Evolutionary conservation across 139 green algal genomes (phyloP), one percentile per base, ranked within the genome.

Genomic region (Volvox africanus): DNA sequence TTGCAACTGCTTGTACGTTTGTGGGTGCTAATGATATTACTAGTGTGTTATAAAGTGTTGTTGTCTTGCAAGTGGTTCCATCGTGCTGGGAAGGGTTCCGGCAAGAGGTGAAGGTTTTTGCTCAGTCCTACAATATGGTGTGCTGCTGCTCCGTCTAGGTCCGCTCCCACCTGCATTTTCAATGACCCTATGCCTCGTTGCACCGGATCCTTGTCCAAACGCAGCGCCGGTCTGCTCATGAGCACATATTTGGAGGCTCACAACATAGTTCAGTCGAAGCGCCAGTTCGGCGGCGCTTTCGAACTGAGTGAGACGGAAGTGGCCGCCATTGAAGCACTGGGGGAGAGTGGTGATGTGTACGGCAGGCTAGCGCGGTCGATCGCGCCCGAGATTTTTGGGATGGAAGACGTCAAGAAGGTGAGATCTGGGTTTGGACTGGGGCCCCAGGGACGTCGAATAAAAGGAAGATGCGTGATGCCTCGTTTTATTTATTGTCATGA

Each of bases 381-480:
- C 37, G 97, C 97, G 12, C 97, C 97, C 28, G 97, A 99, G 93
- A 99, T 99, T 92, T 99, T 95, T 84, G 97, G 97, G 28, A 97
- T 98, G 93, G 96, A 97, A 86, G 97, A 99, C 90, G 97, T 99
- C 62, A 99, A 99, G 93, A 99, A 99, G 94, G 95, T 96, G 79
- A 12, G 89, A 2, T 55, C 44, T 55, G 44, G 28, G 68, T 14
- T 79, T 79, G 14, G 26, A 32, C 19, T 32, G 44, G 81, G 36
- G 22, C 30, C 17, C 17, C 16, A n/a, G 61, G 65, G 24, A 12
- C 21, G 5, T 73, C 24, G 24, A 30, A 28, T 24, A 6, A 28
- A 28, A 73, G 65, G 17, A 9, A 73, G 65, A 55, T 55, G 44
- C 44, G 44, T 9, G 9, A 55, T 55, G 5, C 44, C 44, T 55